Evolutionary conservation across 2,329 filamentous ascomycete species (phyloP).

Genomic region (Bipolaris zeicola): DNA sequence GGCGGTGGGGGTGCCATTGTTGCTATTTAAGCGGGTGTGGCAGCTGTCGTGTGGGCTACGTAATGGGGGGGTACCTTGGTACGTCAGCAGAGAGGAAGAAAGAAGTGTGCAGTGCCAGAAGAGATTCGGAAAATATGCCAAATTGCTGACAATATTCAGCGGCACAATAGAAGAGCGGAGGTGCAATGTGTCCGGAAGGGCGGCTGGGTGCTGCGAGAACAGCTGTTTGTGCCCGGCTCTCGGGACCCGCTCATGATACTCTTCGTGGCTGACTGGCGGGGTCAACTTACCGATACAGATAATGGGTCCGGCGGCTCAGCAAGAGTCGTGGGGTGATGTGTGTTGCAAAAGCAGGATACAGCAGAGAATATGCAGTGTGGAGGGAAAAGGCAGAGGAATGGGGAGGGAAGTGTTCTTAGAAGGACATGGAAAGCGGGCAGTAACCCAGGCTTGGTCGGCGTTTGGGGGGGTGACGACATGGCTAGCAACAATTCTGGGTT

Average conservation of each 20-base stretch:
- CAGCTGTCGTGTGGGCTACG: slow-evolving; percentile 34
- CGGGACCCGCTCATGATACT: slow-evolving; percentile 40
- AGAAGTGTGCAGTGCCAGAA: slow-evolving; percentile 20
- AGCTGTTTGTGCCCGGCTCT: slow-evolving; percentile 21
- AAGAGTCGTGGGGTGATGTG: neutral
- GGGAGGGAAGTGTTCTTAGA: slow-evolving; percentile 3
- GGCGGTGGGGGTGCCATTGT: slow-evolving; percentile 76
- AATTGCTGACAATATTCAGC: slow-evolving; percentile 14
- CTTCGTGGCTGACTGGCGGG: slow-evolving; percentile 29
- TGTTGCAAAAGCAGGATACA: neutral
- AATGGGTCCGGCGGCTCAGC: slow-evolving; percentile 15
- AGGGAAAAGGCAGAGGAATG: slow-evolving; percentile 9
- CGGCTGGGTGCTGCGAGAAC: slow-evolving; percentile 31
- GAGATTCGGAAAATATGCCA: slow-evolving; percentile 11
- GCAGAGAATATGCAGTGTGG: slow-evolving; percentile 3
- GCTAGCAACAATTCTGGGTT: slow-evolving; percentile 26
- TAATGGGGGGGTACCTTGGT: slow-evolving; percentile 21
- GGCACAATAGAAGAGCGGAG: slow-evolving; percentile 20
- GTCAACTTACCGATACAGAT: slow-evolving; percentile 37
- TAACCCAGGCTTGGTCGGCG: slow-evolving; percentile 39
- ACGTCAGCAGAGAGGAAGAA: slow-evolving; percentile 33
- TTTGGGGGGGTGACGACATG: slow-evolving; percentile 47
- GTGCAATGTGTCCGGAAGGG: slow-evolving; percentile 46
- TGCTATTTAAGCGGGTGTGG: slow-evolving; percentile 28
- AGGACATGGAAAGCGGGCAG: slow-evolving; percentile 26